Evolutionary conservation across 768 basidiomycete species (phyloP).

Genomic region (Clitopilus passeckerianus): DNA sequence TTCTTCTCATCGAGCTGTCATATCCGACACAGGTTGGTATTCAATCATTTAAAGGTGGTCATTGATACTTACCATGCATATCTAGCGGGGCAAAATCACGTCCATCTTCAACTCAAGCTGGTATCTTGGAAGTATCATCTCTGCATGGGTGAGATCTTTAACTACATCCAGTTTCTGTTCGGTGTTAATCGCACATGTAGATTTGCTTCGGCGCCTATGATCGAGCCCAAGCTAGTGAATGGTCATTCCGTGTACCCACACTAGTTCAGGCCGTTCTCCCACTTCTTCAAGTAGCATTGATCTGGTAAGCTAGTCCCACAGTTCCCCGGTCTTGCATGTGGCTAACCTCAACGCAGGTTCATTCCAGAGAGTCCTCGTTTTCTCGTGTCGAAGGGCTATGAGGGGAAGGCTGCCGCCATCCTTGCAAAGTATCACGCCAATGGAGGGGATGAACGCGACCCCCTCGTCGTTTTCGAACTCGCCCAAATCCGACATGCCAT

Average conservation of each 20-base stretch:
- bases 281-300: constrained; percentile 44
- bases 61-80: constrained; percentile 1
- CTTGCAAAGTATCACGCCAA: constrained; percentile 73
- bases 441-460: constrained; percentile 52
- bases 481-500: constrained; percentile 70
- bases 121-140: constrained; percentile 70
- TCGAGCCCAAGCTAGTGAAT: constrained; percentile 29
- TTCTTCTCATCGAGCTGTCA: constrained; percentile 60
- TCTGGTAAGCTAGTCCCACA: constrained; percentile 36
- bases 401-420: constrained; percentile 52
- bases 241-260: constrained; percentile 67
- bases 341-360: constrained; percentile 35
- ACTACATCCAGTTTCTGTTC: neutral
- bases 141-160: constrained; percentile 33
- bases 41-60: neutral
- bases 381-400: constrained; percentile 56
- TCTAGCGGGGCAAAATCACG: constrained; percentile 48
- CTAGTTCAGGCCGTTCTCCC: constrained; percentile 59
- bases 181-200: constrained; percentile 12
- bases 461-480: constrained; percentile 51
- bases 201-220: constrained; percentile 40
- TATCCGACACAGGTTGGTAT: constrained; percentile 62
- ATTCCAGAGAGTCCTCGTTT: constrained; percentile 67
- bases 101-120: constrained; percentile 69
- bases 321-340: too few species aligned